phyloP scores from a whole-genome alignment of 2,329 filamentous ascomycete species.

The Xylariaceae sp. region DNA sequence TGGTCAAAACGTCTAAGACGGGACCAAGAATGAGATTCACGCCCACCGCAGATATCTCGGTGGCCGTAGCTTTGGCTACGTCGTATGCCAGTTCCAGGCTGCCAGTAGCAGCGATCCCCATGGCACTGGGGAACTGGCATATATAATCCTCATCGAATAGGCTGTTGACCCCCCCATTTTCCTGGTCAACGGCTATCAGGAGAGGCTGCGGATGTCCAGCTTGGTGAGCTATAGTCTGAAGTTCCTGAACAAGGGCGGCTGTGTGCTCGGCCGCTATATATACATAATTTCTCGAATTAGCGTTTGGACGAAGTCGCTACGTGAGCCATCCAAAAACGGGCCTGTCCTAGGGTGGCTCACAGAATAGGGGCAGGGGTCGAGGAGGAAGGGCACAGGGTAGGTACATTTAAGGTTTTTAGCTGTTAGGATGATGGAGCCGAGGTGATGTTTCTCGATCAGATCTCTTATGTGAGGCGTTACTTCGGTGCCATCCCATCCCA shows the following conservation, averaged over 20 bases:
- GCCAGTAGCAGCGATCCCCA: conserved; percentile 92
- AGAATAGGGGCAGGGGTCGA: conserved; percentile 1
- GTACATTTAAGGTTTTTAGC: conserved; percentile 82
- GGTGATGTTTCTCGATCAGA: conserved; percentile 76
- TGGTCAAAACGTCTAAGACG: conserved; percentile 88
- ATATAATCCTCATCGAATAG: conserved; percentile 94
- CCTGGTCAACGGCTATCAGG: conserved; percentile 88
- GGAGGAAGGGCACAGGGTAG: neutral
- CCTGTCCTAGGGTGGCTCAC: conserved; percentile 11
- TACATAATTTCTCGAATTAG: conserved; percentile 29
- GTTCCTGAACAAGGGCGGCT: conserved; percentile 78
- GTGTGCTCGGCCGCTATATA: conserved; percentile 80
- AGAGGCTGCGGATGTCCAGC: conserved; percentile 86
- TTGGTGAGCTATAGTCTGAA: conserved; percentile 87
- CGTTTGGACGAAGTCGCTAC: conserved; percentile 25
- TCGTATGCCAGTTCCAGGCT: conserved; percentile 81
- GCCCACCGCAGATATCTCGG: conserved; percentile 86
- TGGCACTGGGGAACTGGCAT: conserved; percentile 92
- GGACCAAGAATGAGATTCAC: conserved; percentile 95
- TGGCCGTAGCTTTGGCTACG: conserved; percentile 86
- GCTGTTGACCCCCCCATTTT: conserved; percentile 97
- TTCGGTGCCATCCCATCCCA: conserved; percentile 82
- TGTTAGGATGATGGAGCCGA: conserved; percentile 81
- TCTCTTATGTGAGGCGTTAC: conserved; percentile 78
- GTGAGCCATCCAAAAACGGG: conserved; percentile 5